Percentiles rank a stretch among this genome's conserved stretches.
These are phyloP conservation scores for Plenodomus biglobosus DNA, from an alignment of 2,329 filamentous ascomycete species.

Conservation along the genomic window DNA sequence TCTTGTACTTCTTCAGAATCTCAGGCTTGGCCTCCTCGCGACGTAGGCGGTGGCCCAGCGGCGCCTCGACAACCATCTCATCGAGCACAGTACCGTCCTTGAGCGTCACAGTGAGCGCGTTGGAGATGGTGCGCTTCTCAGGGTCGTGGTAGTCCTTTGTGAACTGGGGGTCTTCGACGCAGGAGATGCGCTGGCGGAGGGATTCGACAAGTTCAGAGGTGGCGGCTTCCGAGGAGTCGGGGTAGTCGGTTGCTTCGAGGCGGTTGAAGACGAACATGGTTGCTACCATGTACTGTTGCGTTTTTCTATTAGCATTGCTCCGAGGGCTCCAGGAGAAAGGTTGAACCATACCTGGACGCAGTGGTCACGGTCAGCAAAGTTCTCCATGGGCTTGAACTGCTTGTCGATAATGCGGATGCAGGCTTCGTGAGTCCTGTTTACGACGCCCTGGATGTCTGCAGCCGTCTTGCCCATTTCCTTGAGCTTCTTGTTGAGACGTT, in stretches of 20 bases:
- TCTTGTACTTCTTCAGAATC: slow-evolving; percentile 93
- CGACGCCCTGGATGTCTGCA: slow-evolving; percentile 85
- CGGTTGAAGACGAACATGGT: slow-evolving; percentile 96
- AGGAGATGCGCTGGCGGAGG: slow-evolving; percentile 89
- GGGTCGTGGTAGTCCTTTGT: slow-evolving; percentile 96
- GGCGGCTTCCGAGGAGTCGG: slow-evolving; percentile 87
- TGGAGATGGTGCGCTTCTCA: slow-evolving; percentile 90
- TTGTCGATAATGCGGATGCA: slow-evolving; percentile 99
- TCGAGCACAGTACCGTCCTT: slow-evolving; percentile 91
- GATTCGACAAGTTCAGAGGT: slow-evolving; percentile 87
- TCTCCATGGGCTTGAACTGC: slow-evolving; percentile 99
- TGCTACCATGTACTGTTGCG: slow-evolving; percentile 79
- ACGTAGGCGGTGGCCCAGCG: slow-evolving; percentile 85
- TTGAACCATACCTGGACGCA: slow-evolving; percentile 73
- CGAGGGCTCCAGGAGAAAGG: neutral
- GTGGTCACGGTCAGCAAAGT: slow-evolving; percentile 99
- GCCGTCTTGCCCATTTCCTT: slow-evolving; percentile 84
- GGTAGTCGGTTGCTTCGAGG: slow-evolving; percentile 90
- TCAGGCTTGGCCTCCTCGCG: slow-evolving; percentile 97
- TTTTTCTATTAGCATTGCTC: slow-evolving; percentile 5
- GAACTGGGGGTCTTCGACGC: slow-evolving; percentile 94
- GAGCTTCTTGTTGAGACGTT: slow-evolving; percentile 83
- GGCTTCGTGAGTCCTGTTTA: slow-evolving; percentile 95
- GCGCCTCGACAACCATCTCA: slow-evolving; percentile 90
- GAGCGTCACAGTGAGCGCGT: slow-evolving; percentile 90